Percentiles rank a stretch among this genome's conserved stretches.
Conservation (phyloP, 345 rosid species). For the Eutrema yunnanense region DNA sequence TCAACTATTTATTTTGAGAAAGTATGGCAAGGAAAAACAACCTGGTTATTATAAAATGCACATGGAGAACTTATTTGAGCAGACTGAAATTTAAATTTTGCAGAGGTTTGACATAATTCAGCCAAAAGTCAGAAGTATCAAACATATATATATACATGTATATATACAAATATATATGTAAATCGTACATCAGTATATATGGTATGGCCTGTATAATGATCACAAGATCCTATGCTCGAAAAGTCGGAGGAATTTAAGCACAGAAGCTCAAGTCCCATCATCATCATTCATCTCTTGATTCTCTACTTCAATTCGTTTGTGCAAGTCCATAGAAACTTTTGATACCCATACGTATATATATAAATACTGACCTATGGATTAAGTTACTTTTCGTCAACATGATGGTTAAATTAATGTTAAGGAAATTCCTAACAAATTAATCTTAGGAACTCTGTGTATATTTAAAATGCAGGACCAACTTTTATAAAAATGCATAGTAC, state of each 20-base stretch:
- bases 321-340: constrained; percentile 5
- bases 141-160: not conserved
- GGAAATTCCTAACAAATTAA: not conserved
- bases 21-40: not conserved
- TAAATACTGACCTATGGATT: not conserved
- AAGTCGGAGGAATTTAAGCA: not conserved
- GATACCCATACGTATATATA: not conserved
- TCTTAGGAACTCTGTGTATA: not conserved
- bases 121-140: not conserved
- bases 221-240: constrained; percentile 10
- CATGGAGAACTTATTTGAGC: constrained; percentile 12
- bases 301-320: not conserved
- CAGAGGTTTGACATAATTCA: constrained; percentile 9
- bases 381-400: not conserved
- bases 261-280: constrained; percentile 13
- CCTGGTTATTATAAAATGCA: not conserved
- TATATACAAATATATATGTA: not conserved
- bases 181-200: not conserved
- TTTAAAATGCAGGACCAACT: not conserved
- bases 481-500: not conserved
- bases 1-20: not conserved
- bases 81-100: not conserved
- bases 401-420: not conserved
- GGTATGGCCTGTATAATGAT: not conserved
- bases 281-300: not conserved